Evolutionary conservation across 257 asterid genomes (phyloP).

Genomic region (Gentiana macrophylla): DNA sequence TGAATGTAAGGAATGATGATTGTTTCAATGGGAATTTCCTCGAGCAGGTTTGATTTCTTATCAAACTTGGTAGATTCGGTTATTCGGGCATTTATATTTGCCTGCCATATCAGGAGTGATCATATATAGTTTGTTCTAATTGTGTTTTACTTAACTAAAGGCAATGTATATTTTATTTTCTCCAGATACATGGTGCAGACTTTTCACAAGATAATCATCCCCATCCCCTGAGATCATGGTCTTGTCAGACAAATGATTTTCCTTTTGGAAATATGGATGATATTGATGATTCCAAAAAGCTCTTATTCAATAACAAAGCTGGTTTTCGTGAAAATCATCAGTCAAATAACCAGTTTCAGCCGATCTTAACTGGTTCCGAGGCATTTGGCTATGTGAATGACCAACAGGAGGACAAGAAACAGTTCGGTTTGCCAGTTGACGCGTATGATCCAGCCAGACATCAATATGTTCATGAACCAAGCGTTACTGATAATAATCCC

Average conservation of each 20-base stretch:
- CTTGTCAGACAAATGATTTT: constrained; percentile 9
- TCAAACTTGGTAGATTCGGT: background rate
- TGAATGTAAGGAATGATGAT: constrained; percentile 41
- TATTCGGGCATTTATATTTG: background rate
- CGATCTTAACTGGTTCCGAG: constrained; percentile 14
- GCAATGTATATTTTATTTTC: constrained; percentile 16
- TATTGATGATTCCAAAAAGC: constrained; percentile 21
- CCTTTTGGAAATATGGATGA: constrained; percentile 22
- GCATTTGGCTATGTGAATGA: constrained; percentile 25
- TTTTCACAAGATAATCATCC: constrained; percentile 27
- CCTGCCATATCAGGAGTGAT: background rate
- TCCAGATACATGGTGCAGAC: constrained; percentile 63
- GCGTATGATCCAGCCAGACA: constrained; percentile 39
- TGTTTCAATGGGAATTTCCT: constrained; percentile 63
- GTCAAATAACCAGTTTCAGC: constrained; percentile 24
- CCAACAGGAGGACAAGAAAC: constrained; percentile 28
- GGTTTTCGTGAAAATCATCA: constrained; percentile 36
- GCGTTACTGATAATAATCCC: constrained; percentile 27
- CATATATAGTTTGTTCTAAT: background rate
- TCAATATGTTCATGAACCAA: constrained; percentile 65
- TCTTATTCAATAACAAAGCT: background rate
- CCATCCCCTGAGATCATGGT: constrained; percentile 13
- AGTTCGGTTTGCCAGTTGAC: constrained; percentile 26
- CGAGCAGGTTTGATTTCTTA: constrained; percentile 53
- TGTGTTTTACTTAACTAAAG: constrained; percentile 13